Evolutionary conservation across 331 rosid species (phyloP).

Genomic region (Quercus tomentella): DNA sequence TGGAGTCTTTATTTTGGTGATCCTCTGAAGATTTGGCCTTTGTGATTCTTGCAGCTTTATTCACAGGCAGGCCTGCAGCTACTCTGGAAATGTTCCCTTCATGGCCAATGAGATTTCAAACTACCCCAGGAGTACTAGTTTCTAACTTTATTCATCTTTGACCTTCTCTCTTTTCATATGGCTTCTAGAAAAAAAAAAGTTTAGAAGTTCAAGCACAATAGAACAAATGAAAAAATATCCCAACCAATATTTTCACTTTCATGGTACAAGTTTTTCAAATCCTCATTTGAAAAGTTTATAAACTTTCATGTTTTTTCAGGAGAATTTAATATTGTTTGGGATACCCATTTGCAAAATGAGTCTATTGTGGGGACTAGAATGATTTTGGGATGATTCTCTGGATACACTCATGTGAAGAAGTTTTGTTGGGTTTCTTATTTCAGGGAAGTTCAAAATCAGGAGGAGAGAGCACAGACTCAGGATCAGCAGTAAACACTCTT

Average conservation of each 20-base stretch:
- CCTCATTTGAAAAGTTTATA: constrained; percentile 5
- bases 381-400: background rate
- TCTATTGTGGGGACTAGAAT: background rate
- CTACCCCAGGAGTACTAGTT: constrained; percentile 50
- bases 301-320: background rate
- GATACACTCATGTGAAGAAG: constrained; percentile 1
- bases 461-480: constrained; percentile 87
- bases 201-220: background rate
- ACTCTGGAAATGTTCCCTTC: constrained; percentile 99
- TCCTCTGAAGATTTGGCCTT: constrained; percentile 47
- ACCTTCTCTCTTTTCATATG: constrained; percentile 15
- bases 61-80: constrained; percentile 85
- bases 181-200: constrained; percentile 10
- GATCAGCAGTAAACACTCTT: constrained; percentile 64
- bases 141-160: constrained; percentile 4
- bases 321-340: background rate
- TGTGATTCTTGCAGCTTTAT: constrained; percentile 86
- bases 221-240: background rate
- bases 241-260: background rate
- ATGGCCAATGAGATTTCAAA: constrained; percentile 94
- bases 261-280: background rate
- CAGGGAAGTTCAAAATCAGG: constrained; percentile 86
- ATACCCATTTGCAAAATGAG: constrained; percentile 4
- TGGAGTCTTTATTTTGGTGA: constrained; percentile 38
- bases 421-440: constrained; percentile 9